Base-by-base conservation (phyloP, 305 asterid species). In the Caryopteris hybrid region DNA sequence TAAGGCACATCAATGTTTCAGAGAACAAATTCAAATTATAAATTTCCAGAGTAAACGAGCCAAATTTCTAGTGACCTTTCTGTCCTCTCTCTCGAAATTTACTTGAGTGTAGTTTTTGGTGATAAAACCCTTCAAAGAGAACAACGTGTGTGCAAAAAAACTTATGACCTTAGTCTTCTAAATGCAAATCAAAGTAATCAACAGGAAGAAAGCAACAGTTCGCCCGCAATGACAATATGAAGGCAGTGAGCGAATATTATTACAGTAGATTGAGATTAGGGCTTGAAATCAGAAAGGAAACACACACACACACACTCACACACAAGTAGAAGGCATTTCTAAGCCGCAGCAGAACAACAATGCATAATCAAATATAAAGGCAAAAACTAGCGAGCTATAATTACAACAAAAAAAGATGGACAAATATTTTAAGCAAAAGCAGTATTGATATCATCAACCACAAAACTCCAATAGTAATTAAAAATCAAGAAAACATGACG, bases 11-110 rank as follows among this genome's bases (percentile, higher is more conserved):
- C 48, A 39, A 50, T 31, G 20, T 23, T 61, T 16, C 34, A 42
- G 48, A 25, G 4, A 72, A 57, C 72, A 48, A 38, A 29, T 39
- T 11, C 55, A 59, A 64, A 64, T 33, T 48, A 13, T 5, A 70
- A 27, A 21, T 5, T 12, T 43, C 46, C 0, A 20, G 18, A 61
- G 17, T 22, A 60, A 51, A 29, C 13, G 1, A 39, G 25, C 34
- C 29, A 59, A 21, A 51, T 42, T 8, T 61, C 27, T 11, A 59
- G 46, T 48, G 34, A 45, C 11, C 16, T 9, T 34, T n/a, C n/a
- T 27, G 7, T 6, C 31, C 31, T 38, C 46, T 25, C 29, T 10
- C 14, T 17, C 23, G 3, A 51, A 70, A 18, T 48, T 3, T 33
- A 3, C 33, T 5, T 27, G 33, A 27, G 16, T 31, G 14, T 45